Conservation (phyloP, 306 rosid species). For the Pyrus bretschneideri region DNA sequence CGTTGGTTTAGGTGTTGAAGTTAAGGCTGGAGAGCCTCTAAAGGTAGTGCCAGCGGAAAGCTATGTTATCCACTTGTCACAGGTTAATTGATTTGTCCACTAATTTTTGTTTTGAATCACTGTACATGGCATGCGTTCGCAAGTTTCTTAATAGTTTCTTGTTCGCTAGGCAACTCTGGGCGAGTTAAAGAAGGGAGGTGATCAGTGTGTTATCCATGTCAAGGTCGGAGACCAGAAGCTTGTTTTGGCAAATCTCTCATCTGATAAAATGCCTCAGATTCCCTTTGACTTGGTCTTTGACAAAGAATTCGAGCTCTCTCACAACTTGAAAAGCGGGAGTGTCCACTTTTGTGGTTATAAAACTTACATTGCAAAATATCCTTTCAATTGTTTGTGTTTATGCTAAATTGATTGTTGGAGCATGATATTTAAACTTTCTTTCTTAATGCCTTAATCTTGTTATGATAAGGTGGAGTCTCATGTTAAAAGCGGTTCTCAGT, state of each 20-base stretch:
- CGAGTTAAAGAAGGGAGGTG: conserved; percentile 58
- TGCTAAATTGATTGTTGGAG: neutral
- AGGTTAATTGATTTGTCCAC: conserved; percentile 37
- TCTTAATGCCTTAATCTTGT: neutral
- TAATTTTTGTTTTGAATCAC: neutral
- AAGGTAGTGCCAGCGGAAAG: conserved; percentile 33
- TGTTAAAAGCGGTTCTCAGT: neutral
- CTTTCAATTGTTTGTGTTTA: conserved; percentile 13
- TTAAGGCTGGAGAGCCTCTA: conserved; percentile 63
- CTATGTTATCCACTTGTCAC: conserved; percentile 62
- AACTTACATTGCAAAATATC: conserved; percentile 45
- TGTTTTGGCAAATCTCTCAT: conserved; percentile 62
- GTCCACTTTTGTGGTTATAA: conserved; percentile 69
- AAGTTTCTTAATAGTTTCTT: neutral
- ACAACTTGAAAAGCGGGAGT: conserved; percentile 58
- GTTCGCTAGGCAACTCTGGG: conserved; percentile 66
- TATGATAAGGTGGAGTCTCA: neutral
- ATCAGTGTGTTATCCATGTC: conserved; percentile 33
- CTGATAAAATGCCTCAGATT: conserved; percentile 62
- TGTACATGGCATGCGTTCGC: neutral
- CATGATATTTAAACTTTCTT: neutral
- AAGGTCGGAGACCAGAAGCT: conserved; percentile 54
- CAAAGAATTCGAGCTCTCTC: conserved; percentile 78
- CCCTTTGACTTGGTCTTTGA: conserved; percentile 69
- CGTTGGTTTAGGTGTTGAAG: conserved; percentile 62